Base-by-base conservation (phyloP, 495 filamentous ascomycete species). In the Penicillium flavigenum region DNA sequence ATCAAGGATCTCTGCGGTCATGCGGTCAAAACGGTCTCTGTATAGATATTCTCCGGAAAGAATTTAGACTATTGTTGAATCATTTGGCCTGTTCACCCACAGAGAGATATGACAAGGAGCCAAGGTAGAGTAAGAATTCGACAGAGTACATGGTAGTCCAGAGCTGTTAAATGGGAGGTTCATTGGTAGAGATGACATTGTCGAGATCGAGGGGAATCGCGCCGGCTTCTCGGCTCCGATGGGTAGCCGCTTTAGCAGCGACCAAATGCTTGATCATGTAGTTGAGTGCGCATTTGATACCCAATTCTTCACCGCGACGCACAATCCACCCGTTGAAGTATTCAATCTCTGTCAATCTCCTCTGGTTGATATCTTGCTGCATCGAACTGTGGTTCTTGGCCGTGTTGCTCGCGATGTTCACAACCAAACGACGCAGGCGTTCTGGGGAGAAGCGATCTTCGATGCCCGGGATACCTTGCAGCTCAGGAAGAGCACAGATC, bases 271-370 rank as follows among this genome's bases (percentile, higher is more conserved):
- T 76, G 14, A 90, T 72, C 78, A 83, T 80, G 63, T 86, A 86
- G 61, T 96, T 91, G 59, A 88, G 73, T 49, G 80, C 76, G 59
- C 83, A 85, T 47, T 78, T 73, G 6, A 92, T 66, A 12, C 87
- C 86, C 41, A 88, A 59, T 70, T 91, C 85, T 64, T 86, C 79
- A 26, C 85, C 91, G 26, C 83, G 81, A 52, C 73, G 75, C 42
- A 94, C 82, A 31, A 96, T 79, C 72, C 87, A 96, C 16, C 91
- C 92, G 72, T 94, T 96, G 61, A 96, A 82, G 63, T 88, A 92
- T 19, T 87, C 83, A 53, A 96, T 84, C 69, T 96, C 92, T 2
- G 90, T 95, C 50, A 70, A 61, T 64, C 79, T 81, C 4, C 85
- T 78, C 2, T 70, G 70, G 32, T 74, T 68, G 19, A 93, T 78